Evolutionary conservation across 306 rosid genomes (phyloP).

Genomic region (Vigna trinervia): DNA sequence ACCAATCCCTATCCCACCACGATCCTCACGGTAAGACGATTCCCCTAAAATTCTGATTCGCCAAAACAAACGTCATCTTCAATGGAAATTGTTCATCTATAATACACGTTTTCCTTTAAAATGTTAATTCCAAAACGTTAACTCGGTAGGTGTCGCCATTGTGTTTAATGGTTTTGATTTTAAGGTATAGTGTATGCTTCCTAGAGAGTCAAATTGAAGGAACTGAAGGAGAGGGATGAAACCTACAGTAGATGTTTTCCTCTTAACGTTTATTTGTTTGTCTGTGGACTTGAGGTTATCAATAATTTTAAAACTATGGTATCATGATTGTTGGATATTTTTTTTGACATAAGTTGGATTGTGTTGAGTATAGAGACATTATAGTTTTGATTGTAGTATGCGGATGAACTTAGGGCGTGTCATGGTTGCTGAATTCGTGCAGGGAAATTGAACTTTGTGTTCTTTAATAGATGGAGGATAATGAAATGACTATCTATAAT

Average conservation of each 20-base stretch:
- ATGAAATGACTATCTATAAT: not conserved
- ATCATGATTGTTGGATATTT: not conserved
- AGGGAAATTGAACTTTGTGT: not conserved
- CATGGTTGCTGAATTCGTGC: not conserved
- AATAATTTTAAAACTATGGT: not conserved
- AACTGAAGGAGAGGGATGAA: not conserved
- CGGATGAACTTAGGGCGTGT: not conserved
- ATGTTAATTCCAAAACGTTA: too few species aligned
- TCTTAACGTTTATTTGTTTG: not conserved
- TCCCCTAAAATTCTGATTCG: constrained; percentile 21
- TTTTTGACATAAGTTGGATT: not conserved
- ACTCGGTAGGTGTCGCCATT: constrained; percentile 15
- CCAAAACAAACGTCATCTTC: not conserved
- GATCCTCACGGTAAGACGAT: constrained; percentile 59
- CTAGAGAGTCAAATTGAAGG: constrained; percentile 30
- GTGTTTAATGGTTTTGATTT: constrained; percentile 6
- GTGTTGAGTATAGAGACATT: not conserved
- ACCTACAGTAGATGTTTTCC: constrained; percentile 20
- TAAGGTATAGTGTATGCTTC: constrained; percentile 4
- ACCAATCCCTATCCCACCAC: constrained; percentile 6
- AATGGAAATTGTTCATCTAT: not conserved
- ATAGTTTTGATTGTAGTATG: not conserved
- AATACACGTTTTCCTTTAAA: not conserved
- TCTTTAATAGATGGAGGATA: not conserved
- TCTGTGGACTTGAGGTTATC: not conserved